Conservation (phyloP, 257 asterid genomes). For the Solanum pennellii region DNA sequence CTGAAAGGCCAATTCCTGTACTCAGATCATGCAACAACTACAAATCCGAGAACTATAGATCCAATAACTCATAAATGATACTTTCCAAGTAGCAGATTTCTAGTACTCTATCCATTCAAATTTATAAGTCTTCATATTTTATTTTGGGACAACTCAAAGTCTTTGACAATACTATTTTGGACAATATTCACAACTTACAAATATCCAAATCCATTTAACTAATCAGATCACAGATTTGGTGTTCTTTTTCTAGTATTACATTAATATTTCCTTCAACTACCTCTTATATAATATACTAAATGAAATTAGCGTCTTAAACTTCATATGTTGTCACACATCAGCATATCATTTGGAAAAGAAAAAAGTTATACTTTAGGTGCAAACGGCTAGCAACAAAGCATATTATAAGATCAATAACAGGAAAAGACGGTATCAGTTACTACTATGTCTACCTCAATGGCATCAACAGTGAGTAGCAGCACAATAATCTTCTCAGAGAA, state of each 20-base stretch:
- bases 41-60: background rate
- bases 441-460: constrained; percentile 60
- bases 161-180: background rate
- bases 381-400: background rate
- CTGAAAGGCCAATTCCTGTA: background rate
- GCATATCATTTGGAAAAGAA: background rate
- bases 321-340: background rate
- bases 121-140: background rate
- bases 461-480: constrained; percentile 84
- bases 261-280: background rate
- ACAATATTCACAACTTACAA: background rate
- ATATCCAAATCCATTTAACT: background rate
- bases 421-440: background rate
- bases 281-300: background rate
- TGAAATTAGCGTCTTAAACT: background rate
- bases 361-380: background rate
- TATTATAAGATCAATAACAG: background rate
- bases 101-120: background rate
- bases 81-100: background rate
- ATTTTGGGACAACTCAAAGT: background rate
- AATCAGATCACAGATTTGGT: background rate
- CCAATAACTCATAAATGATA: background rate
- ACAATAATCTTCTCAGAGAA: constrained; percentile 88
- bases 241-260: background rate
- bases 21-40: background rate